Conservation (phyloP, 768 basidiomycete species). For the Lactarius hatsudake region DNA sequence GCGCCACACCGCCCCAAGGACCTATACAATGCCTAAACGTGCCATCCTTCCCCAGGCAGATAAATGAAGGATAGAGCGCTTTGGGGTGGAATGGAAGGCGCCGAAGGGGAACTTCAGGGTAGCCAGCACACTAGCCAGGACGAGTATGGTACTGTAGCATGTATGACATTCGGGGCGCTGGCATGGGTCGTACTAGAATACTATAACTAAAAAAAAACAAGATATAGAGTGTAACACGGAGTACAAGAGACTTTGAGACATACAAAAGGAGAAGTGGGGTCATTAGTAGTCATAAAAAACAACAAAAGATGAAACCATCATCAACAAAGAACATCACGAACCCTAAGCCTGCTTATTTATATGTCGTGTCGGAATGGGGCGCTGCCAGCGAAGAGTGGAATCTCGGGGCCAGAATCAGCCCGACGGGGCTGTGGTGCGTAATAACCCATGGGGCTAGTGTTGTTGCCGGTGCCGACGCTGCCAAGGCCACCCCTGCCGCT, state of each 20-base stretch:
- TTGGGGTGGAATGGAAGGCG: slow-evolving; percentile 8
- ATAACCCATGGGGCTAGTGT: neutral
- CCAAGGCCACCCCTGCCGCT: neutral
- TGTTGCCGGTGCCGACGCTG: neutral
- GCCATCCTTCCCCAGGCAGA: neutral
- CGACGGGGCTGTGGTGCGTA: slow-evolving; percentile 13
- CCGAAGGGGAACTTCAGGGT: neutral
- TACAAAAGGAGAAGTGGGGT: neutral
- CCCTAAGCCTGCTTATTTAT: neutral
- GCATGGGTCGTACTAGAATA: slow-evolving; percentile 3
- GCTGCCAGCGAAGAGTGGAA: slow-evolving; percentile 23
- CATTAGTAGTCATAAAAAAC: slow-evolving; percentile 5
- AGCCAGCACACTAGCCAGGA: neutral
- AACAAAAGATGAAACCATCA: slow-evolving; percentile 7
- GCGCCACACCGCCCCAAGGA: neutral
- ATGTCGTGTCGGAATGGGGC: slow-evolving; percentile 15
- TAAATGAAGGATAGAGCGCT: neutral
- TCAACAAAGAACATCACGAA: neutral
- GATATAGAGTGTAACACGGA: neutral
- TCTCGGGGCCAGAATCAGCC: slow-evolving; percentile 15
- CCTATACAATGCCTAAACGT: neutral
- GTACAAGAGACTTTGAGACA: slow-evolving; percentile 6
- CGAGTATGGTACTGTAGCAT: slow-evolving; percentile 7
- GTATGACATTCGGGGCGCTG: slow-evolving; percentile 3
- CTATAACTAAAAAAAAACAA: neutral